Evolutionary conservation across 2,329 filamentous ascomycete genomes (phyloP), one percentile per base, ranked within the genome.

Genomic region (Lachnellula occidentalis): DNA sequence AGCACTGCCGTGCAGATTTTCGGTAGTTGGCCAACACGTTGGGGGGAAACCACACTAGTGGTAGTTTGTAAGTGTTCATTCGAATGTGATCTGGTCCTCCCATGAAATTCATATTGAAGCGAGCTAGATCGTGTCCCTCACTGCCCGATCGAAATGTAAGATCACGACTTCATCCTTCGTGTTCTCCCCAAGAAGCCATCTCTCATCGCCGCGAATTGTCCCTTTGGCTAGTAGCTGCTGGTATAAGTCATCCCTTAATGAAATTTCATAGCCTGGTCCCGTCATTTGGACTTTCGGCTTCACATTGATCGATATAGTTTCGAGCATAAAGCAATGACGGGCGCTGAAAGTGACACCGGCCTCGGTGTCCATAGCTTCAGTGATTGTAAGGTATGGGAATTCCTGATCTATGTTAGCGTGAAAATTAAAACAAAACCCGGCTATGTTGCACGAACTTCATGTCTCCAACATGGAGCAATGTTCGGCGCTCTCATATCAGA

Each of bases 101-200:
- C 8, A 1, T 11, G 27, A 9, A 31, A 9, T 9, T 3, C 27
- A 31, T 31, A 31, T 31, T 11, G 27, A 31, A 31, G 11, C 8
- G 7, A 31, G 8, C 27, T 15, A n/a, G 17, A 12, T 24, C 12
- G 22, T 27, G 12, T 21, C 43, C 12, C 12, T 9, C 22, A 12
- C 34, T 17, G 27, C 50, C 45, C 34, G 48, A 58, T 65, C 60
- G 60, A 86, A 85, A 52, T 75, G 67, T 55, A 79, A 69, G 53
- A 86, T 69, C 0, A 80, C 78, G 45, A 86, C 66, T 56, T 75
- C 73, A 34, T 78, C 73, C 8, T 71, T 64, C 1, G 60, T 58
- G 63, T 81, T 82, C 69, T 85, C 79, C 0, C 83, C 82, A 11
- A 86, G 67, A n/a, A 86, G 51, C 75, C 81, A 85, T 52, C 79